Conservation (phyloP, 176 grass and related monocot species). For the Oryza punctata region DNA sequence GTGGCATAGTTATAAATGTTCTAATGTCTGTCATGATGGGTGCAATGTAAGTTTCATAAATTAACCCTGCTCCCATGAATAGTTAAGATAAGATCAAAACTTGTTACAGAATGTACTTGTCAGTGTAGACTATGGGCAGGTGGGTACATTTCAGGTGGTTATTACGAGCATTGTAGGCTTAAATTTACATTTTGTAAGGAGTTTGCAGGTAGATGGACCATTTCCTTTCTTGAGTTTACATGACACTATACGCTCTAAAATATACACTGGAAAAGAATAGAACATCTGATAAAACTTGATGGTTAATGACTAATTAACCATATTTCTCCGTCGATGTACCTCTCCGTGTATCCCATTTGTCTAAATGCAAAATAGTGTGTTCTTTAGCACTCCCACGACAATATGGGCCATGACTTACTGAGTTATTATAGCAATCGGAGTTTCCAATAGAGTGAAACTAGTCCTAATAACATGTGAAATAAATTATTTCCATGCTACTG, state of each 20-base stretch:
- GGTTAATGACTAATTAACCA: background rate
- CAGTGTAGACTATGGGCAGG: background rate
- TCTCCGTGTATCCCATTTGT: background rate
- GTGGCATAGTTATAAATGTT: constrained; percentile 71
- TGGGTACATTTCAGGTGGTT: background rate
- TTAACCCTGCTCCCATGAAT: constrained; percentile 2
- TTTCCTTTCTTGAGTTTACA: background rate
- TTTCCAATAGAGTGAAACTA: background rate
- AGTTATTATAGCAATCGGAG: background rate
- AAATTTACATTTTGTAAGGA: background rate
- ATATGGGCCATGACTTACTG: background rate
- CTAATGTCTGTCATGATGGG: constrained; percentile 70
- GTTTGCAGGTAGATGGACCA: background rate
- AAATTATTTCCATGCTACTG: background rate
- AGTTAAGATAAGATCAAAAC: background rate
- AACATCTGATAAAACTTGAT: background rate
- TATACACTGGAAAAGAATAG: background rate
- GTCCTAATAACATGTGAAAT: constrained; percentile 1
- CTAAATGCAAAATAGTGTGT: background rate
- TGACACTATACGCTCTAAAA: background rate
- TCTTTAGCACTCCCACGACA: background rate
- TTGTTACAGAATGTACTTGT: background rate
- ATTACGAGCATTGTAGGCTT: background rate
- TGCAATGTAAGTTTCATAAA: constrained; percentile 62
- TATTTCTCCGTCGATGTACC: background rate